Conservation (phyloP, 192 early-diverging fungal genomes). For the Lunasporangiospora selenospora region DNA sequence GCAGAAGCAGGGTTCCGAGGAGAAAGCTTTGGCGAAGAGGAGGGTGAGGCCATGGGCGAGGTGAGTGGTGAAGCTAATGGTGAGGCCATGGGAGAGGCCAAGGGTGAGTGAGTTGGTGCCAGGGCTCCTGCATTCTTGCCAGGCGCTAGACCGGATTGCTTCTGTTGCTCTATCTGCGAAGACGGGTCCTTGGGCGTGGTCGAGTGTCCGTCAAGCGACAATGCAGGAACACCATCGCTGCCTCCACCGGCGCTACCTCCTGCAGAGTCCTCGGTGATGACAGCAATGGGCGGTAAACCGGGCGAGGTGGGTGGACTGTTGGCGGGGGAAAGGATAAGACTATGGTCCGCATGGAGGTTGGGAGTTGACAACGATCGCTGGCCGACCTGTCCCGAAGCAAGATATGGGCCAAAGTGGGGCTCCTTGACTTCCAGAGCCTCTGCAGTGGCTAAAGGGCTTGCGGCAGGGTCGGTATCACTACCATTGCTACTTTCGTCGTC, state of each 20-base stretch:
- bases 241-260: too few species aligned
- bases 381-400: slow-evolving; percentile 1
- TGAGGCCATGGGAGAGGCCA: neutral
- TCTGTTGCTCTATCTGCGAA: too few species aligned
- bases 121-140: too few species aligned
- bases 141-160: too few species aligned
- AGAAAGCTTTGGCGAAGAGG: slow-evolving; percentile 18
- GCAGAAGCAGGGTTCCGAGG: slow-evolving; percentile 14
- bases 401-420: slow-evolving; percentile 25
- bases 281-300: slow-evolving; percentile 21
- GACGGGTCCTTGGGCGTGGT: too few species aligned
- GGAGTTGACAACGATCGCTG: slow-evolving; percentile 36
- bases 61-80: neutral
- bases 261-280: too few species aligned
- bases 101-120: neutral
- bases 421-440: too few species aligned
- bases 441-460: neutral
- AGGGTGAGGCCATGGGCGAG: slow-evolving; percentile 22
- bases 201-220: too few species aligned
- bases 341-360: slow-evolving; percentile 32
- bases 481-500: slow-evolving; percentile 6
- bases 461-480: slow-evolving; percentile 5
- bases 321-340: slow-evolving; percentile 20
- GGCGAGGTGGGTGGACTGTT: slow-evolving; percentile 38
- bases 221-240: too few species aligned